Conservation (phyloP, 2,329 filamentous ascomycete species). For the Huntiella decipiens region DNA sequence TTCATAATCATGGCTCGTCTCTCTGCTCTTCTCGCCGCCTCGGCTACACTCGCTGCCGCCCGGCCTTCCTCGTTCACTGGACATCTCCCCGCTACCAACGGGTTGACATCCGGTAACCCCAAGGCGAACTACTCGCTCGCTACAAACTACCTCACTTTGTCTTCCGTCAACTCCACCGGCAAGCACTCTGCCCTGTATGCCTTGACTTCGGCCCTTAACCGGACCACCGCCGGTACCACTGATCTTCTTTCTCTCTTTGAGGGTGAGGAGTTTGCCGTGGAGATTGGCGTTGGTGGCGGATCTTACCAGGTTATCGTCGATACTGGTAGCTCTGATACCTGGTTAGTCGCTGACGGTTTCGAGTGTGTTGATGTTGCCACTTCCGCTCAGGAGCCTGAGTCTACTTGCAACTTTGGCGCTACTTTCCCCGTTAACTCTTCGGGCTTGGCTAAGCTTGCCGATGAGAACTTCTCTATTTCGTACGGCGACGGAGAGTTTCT, state of each 20-base stretch:
- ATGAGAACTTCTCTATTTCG: slow-evolving; percentile 8
- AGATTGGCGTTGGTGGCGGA: slow-evolving; percentile 3
- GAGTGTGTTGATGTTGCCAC: slow-evolving; percentile 2
- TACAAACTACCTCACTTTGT: background rate
- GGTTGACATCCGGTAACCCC: background rate
- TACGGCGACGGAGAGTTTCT: slow-evolving; percentile 8
- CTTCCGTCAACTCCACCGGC: background rate
- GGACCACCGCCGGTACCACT: background rate
- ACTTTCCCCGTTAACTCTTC: background rate
- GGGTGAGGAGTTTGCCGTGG: slow-evolving; percentile 7
- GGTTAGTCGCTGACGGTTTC: slow-evolving; percentile 12
- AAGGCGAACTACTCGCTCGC: background rate
- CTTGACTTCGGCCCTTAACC: background rate
- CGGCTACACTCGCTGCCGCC: slow-evolving; percentile 1
- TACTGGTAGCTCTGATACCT: slow-evolving; percentile 6
- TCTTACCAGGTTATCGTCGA: slow-evolving; percentile 8
- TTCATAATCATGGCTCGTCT: slow-evolving; percentile 1
- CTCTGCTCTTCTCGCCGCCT: slow-evolving; percentile 1
- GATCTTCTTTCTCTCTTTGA: slow-evolving; percentile 5
- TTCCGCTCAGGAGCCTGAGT: background rate
- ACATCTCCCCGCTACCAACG: slow-evolving; percentile 1
- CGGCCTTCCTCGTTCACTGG: background rate
- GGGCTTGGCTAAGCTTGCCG: background rate
- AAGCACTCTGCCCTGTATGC: slow-evolving; percentile 7
- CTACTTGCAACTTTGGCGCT: slow-evolving; percentile 6